Conservation (phyloP, 352 stramenopile genomes). For the Phytopythium ostracodes region DNA sequence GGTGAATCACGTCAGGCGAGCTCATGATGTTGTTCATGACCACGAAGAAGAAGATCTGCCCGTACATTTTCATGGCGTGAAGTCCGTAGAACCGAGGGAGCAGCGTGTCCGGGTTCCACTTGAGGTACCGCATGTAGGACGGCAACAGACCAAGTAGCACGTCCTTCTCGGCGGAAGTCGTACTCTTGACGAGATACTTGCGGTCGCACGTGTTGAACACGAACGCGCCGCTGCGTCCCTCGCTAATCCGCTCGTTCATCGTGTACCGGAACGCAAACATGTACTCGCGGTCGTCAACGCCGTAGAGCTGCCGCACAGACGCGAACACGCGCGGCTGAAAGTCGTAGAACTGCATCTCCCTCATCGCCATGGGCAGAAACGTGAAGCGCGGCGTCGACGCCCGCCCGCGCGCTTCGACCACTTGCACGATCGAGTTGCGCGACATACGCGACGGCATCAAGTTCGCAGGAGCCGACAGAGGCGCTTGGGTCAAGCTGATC, state of each 20-base stretch:
- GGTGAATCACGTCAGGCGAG: slow-evolving; percentile 80
- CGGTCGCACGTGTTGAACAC: slow-evolving; percentile 89
- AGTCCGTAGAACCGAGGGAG: slow-evolving; percentile 89
- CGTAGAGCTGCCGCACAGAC: slow-evolving; percentile 81
- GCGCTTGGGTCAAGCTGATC: slow-evolving; percentile 3
- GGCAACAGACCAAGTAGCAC: slow-evolving; percentile 78
- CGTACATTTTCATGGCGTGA: slow-evolving; percentile 91
- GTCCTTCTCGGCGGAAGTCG: slow-evolving; percentile 72
- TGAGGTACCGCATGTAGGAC: slow-evolving; percentile 82
- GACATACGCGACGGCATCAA: slow-evolving; percentile 19
- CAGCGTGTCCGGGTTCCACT: slow-evolving; percentile 84
- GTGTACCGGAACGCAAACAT: slow-evolving; percentile 71
- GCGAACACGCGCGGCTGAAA: slow-evolving; percentile 75
- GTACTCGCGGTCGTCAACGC: slow-evolving; percentile 65
- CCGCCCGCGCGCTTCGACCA: slow-evolving; percentile 53
- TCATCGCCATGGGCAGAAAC: slow-evolving; percentile 66
- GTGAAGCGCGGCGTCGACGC: slow-evolving; percentile 40
- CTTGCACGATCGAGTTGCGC: slow-evolving; percentile 55
- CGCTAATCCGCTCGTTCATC: slow-evolving; percentile 87
- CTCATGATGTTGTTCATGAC: slow-evolving; percentile 91
- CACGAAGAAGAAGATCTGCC: slow-evolving; percentile 89
- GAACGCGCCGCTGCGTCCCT: slow-evolving; percentile 86
- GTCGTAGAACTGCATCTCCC: slow-evolving; percentile 86
- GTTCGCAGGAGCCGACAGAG: slow-evolving; percentile 1
- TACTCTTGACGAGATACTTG: slow-evolving; percentile 91